Percentiles rank a stretch among this genome's conserved stretches.
Conservation (phyloP, 78 protist genomes). For the Chrysochromulina parva region DNA sequence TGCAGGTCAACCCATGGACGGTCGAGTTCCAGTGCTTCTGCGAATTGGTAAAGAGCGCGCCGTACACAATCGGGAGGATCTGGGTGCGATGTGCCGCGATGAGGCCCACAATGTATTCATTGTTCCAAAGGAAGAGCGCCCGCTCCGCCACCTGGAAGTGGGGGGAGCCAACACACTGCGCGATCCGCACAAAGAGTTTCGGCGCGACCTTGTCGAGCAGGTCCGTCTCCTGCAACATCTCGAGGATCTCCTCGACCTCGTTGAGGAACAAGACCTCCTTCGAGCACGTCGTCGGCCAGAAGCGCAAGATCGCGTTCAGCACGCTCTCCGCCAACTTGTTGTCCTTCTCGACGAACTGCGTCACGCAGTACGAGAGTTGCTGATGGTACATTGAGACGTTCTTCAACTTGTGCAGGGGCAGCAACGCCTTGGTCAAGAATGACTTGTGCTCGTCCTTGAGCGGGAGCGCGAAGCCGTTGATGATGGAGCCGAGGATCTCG, state of each 20-base stretch:
- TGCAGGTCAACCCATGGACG: conserved; percentile 62
- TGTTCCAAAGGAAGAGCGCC: conserved; percentile 75
- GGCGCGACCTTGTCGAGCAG: conserved; percentile 43
- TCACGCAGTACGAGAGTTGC: conserved; percentile 84
- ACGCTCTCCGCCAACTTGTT: conserved; percentile 51
- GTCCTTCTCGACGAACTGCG: conserved; percentile 86
- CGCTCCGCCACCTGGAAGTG: conserved; percentile 85
- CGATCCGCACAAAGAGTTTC: conserved; percentile 63
- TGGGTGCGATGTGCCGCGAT: conserved; percentile 44
- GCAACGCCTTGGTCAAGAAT: conserved; percentile 73
- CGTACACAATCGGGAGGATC: conserved; percentile 69
- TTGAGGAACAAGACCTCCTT: conserved; percentile 77
- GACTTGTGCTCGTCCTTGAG: conserved; percentile 91
- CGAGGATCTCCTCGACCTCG: conserved; percentile 82
- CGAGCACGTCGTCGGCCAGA: conserved; percentile 74
- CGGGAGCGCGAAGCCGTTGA: conserved; percentile 95
- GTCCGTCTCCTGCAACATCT: conserved; percentile 57
- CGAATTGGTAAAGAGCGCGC: conserved; percentile 51
- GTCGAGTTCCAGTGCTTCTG: conserved; percentile 68
- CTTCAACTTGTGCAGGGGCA: conserved; percentile 81
- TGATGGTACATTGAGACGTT: conserved; percentile 67
- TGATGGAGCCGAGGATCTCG: conserved; percentile 80
- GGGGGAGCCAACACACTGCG: conserved; percentile 56
- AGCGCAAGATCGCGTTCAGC: conserved; percentile 51
- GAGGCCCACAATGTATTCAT: conserved; percentile 67